Base-by-base conservation (phyloP, 1,139 yeast genomes). In the Yamadazyma epiphylla region DNA sequence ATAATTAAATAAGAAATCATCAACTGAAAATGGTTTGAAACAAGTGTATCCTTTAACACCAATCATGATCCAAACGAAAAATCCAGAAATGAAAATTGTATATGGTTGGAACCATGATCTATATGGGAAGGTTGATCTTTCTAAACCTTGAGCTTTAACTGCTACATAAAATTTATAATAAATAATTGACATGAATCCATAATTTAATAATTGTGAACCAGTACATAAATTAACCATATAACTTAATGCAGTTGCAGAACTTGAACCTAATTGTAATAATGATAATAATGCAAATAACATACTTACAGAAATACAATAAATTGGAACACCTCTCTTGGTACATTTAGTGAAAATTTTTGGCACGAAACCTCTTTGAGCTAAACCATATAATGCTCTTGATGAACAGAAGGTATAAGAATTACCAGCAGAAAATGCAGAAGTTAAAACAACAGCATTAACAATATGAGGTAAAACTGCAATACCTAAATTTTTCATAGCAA, bases 221-320 rank as follows among this genome's bases (percentile, higher is more conserved):
- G 95, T 85, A 45, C 83, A 81, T 43, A 86, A 62, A 45, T 77
- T 80, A 32, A 84, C 80, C 53, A 86, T 70, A 81, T 89, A 85
- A 48, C 72, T 71, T 45, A 86, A 68, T 11, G 83, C 95, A 12
- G 70, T 74, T 12, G 77, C 72, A 24, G 89, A 77, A 2, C 86
- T 83, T 0, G 86, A 70, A 25, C 48, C 48, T 26, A 43, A 42
- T 36, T 2, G 87, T 71, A 2, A 86, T 74, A 39, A 81, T 70
- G 32, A 83, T 60, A 45, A 77, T 66, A 16, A 80, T 68, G 42
- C 83, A 60, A 51, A 84, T 80, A 9, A 80, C 81, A 17, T 1
- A 84, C 70, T 32, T 72, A 65, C 28, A 77, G 39, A 2, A 81
- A 88, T 5, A 91, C 69, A 41, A 67, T 64, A 46, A 74, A 43